A percentile compares a stretch with the other conserved stretches of the same genome.
phyloP scores from a whole-genome alignment of 2,329 filamentous ascomycete species.

The Claviceps digitariae region DNA sequence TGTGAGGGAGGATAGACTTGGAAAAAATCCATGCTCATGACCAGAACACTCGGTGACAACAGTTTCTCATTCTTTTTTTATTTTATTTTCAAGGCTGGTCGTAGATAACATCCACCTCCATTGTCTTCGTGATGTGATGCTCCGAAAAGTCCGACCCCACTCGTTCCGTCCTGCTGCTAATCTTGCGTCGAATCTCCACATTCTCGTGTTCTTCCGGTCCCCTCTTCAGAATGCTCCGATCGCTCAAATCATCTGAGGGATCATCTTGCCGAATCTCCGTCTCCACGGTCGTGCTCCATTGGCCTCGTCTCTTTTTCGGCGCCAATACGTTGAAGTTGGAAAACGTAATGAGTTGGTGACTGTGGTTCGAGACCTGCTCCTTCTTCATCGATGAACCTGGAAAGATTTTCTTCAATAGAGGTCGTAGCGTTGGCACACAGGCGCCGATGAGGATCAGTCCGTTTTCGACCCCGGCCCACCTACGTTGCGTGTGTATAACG shows the following conservation, averaged over 20 bases:
- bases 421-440: slow-evolving; percentile 5
- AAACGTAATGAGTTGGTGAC: slow-evolving; percentile 4
- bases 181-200: not conserved
- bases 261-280: not conserved
- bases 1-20: too few species aligned
- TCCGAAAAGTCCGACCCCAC: not conserved
- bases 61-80: not conserved
- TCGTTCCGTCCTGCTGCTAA: not conserved
- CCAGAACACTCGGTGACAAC: not conserved
- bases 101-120: slow-evolving; percentile 4
- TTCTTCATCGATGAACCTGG: slow-evolving; percentile 1
- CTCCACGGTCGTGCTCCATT: slow-evolving; percentile 5
- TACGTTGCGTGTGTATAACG: not conserved
- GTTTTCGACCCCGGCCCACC: slow-evolving; percentile 7
- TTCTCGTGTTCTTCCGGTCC: slow-evolving; percentile 1
- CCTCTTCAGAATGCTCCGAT: slow-evolving; percentile 1
- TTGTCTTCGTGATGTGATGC: slow-evolving; percentile 3
- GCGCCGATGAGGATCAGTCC: slow-evolving; percentile 4
- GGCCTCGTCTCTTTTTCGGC: slow-evolving; percentile 1
- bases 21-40: not conserved
- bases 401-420: slow-evolving; percentile 3
- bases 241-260: not conserved
- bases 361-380: not conserved
- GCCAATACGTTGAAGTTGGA: slow-evolving; percentile 5
- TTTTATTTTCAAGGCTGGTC: not conserved